These are phyloP conservation scores for Eimeria acervulina DNA, from an alignment of 169 alveolate genomes.

Conservation along the genomic window DNA sequence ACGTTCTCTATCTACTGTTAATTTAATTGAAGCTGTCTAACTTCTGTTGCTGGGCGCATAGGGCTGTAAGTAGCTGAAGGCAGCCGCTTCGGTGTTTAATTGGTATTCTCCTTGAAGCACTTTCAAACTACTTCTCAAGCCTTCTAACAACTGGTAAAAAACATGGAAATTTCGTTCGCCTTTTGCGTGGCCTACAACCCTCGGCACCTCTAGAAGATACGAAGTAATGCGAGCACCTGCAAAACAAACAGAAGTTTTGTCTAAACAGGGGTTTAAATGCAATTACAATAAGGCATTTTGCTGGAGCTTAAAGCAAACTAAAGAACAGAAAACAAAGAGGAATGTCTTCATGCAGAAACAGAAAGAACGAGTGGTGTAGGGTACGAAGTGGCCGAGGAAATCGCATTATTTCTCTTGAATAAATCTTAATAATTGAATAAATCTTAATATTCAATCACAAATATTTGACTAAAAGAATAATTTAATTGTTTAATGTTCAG, in stretches of 20 bases:
- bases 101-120: constrained; percentile 24
- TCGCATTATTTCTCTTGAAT: too few species aligned
- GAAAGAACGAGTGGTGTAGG: too few species aligned
- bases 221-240: constrained; percentile 76
- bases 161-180: constrained; percentile 97
- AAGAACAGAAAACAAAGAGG: too few species aligned
- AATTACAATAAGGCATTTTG: too few species aligned
- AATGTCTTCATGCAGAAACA: too few species aligned
- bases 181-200: constrained; percentile 92
- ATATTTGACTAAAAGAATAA: neutral
- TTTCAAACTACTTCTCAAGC: constrained; percentile 88
- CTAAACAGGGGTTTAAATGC: too few species aligned
- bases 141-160: constrained; percentile 96
- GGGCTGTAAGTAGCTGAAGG: constrained; percentile 48
- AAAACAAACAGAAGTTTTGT: neutral
- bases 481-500: neutral
- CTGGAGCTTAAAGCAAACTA: too few species aligned
- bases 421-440: too few species aligned
- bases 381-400: too few species aligned
- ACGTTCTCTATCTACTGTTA: too few species aligned
- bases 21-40: neutral
- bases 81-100: constrained; percentile 56
- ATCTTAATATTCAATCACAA: too few species aligned
- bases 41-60: constrained; percentile 24
- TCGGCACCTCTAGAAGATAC: constrained; percentile 78